Percentiles rank a stretch among this genome's conserved stretches.
These are phyloP conservation scores for Aspergillus persii DNA, from an alignment of 2,329 filamentous ascomycete species.

Conservation along the genomic window DNA sequence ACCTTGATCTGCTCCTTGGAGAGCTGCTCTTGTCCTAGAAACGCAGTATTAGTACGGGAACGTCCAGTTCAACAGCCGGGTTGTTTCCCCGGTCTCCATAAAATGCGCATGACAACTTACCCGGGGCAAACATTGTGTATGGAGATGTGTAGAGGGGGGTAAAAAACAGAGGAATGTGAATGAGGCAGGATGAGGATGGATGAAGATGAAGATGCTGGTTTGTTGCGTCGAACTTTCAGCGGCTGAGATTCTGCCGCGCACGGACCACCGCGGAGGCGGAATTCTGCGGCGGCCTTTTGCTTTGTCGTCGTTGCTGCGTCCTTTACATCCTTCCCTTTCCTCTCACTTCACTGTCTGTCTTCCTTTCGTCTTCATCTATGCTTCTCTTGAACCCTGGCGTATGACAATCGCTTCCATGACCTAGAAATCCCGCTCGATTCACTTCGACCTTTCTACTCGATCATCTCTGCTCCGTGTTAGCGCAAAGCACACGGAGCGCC, in stretches of 20 bases:
- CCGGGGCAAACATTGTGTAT: conserved; percentile 35
- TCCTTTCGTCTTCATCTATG: neutral
- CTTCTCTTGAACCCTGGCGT: neutral
- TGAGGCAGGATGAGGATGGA: conserved; percentile 7
- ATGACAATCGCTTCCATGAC: neutral
- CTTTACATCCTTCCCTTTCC: neutral
- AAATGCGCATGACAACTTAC: conserved; percentile 15
- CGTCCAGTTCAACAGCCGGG: neutral
- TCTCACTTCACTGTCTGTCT: neutral
- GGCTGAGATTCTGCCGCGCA: conserved; percentile 21
- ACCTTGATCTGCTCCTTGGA: conserved; percentile 49
- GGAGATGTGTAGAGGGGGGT: conserved; percentile 3
- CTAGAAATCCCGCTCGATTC: neutral
- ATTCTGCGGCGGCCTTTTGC: conserved; percentile 9
- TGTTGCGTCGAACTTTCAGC: conserved; percentile 19
- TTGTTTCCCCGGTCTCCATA: neutral
- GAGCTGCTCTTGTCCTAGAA: conserved; percentile 42
- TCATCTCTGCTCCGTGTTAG: neutral
- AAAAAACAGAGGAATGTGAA: conserved; percentile 5
- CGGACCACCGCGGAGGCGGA: conserved; percentile 21
- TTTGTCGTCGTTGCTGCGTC: neutral
- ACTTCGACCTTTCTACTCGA: neutral
- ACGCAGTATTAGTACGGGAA: neutral
- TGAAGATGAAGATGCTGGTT: conserved; percentile 10
- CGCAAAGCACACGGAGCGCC: conserved; percentile 4